Conservation (phyloP, 176 grass and related monocot species). For the Tillandsia fasciculata region DNA sequence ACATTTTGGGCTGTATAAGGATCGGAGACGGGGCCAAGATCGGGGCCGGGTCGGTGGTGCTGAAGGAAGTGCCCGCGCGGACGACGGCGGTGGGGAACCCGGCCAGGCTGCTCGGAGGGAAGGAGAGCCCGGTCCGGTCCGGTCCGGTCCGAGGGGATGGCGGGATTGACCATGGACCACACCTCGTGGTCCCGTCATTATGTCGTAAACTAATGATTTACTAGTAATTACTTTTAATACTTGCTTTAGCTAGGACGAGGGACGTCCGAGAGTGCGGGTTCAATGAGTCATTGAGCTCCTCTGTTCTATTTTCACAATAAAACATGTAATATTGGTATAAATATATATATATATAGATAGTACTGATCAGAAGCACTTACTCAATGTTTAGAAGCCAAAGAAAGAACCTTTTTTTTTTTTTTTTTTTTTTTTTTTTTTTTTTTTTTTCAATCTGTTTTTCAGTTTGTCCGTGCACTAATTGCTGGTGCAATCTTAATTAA, state of each 20-base stretch:
- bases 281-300: constrained; percentile 36
- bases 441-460: too few relatives aligned
- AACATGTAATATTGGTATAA: too few relatives aligned
- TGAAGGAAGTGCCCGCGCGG: constrained; percentile 39
- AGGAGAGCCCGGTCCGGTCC: constrained; percentile 26
- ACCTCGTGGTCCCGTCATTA: too few relatives aligned
- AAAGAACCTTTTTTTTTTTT: too few relatives aligned
- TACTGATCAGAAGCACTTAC: too few relatives aligned
- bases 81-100: constrained; percentile 73
- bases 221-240: too few relatives aligned
- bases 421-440: too few relatives aligned
- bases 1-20: constrained; percentile 70
- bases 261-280: not conserved
- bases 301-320: not conserved
- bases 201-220: not conserved
- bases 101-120: constrained; percentile 36
- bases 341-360: too few relatives aligned
- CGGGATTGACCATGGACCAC: constrained; percentile 62
- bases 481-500: too few relatives aligned
- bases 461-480: too few relatives aligned
- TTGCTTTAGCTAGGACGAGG: too few relatives aligned
- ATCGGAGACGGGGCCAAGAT: constrained; percentile 62
- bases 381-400: too few relatives aligned
- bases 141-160: constrained; percentile 23
- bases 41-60: constrained; percentile 67